phyloP scores from a whole-genome alignment of 106 monocot genomes.

The Allium fistulosum region DNA sequence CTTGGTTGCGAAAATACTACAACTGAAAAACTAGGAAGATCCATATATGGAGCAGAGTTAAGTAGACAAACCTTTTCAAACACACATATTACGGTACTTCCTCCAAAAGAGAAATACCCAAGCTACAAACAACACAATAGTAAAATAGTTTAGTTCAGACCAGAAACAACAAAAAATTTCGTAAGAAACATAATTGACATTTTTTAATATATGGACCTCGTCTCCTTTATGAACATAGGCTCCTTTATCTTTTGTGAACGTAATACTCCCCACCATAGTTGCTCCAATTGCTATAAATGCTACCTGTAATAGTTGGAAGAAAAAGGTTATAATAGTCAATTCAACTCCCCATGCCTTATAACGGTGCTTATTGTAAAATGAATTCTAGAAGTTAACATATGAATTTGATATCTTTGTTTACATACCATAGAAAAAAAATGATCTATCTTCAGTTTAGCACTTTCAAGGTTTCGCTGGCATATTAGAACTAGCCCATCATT shows the following conservation, averaged over 20 bases:
- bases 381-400: too few species aligned
- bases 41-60: neutral
- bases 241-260: constrained; percentile 45
- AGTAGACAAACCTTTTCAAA: constrained; percentile 71
- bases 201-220: constrained; percentile 35
- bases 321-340: neutral
- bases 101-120: constrained; percentile 97
- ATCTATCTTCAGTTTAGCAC: too few species aligned
- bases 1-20: neutral
- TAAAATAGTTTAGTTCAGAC: neutral
- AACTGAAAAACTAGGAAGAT: neutral
- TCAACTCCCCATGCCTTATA: too few species aligned
- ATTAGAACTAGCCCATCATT: too few species aligned
- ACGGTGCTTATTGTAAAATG: too few species aligned
- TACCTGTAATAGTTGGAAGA: constrained; percentile 27
- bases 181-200: neutral
- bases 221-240: constrained; percentile 72
- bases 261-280: constrained; percentile 81
- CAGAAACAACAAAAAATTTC: neutral
- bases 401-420: too few species aligned
- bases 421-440: too few species aligned
- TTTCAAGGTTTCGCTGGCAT: too few species aligned
- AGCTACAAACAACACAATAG: constrained; percentile 35
- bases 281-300: constrained; percentile 86
- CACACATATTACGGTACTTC: constrained; percentile 93